Percentiles rank a stretch among this genome's conserved stretches.
phyloP scores from a whole-genome alignment of 208 protist species.

The Crithidia brevicula region DNA sequence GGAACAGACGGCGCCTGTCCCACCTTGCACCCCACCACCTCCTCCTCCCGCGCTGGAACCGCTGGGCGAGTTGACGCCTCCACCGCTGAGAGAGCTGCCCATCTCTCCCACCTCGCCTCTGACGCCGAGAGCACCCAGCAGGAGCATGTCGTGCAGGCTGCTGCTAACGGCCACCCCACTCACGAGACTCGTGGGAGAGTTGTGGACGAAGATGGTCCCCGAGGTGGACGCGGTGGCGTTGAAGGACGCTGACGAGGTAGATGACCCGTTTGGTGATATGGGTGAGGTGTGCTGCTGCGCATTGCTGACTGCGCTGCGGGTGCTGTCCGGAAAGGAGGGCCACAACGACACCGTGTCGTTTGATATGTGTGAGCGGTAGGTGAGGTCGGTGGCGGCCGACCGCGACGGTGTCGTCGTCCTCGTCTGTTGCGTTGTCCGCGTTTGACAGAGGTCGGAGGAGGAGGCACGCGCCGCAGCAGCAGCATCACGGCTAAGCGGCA shows the following conservation, averaged over 20 bases:
- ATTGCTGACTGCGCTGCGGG: not conserved
- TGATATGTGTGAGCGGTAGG: not conserved
- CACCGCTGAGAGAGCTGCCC: not conserved
- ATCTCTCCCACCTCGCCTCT: not conserved
- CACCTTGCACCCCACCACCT: no score
- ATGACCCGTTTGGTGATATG: not conserved
- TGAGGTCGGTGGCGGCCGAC: not conserved
- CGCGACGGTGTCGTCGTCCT: not conserved
- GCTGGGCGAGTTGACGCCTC: not conserved
- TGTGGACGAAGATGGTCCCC: conserved; percentile 22
- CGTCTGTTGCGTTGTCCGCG: not conserved
- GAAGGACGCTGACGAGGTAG: conserved; percentile 10
- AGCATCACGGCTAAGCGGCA: no score
- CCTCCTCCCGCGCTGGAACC: conserved; percentile 3
- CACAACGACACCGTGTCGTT: not conserved
- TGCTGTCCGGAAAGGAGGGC: not conserved
- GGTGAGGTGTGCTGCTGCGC: not conserved
- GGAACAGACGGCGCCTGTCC: not conserved
- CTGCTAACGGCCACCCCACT: not conserved
- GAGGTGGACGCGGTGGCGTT: conserved; percentile 17
- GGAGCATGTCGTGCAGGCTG: conserved; percentile 9
- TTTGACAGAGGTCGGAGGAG: not conserved
- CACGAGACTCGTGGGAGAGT: conserved; percentile 6
- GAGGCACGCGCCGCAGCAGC: not conserved
- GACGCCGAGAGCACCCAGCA: not conserved